Base-by-base conservation (phyloP, 2,329 filamentous ascomycete genomes). In the Cytospora piceicola region DNA sequence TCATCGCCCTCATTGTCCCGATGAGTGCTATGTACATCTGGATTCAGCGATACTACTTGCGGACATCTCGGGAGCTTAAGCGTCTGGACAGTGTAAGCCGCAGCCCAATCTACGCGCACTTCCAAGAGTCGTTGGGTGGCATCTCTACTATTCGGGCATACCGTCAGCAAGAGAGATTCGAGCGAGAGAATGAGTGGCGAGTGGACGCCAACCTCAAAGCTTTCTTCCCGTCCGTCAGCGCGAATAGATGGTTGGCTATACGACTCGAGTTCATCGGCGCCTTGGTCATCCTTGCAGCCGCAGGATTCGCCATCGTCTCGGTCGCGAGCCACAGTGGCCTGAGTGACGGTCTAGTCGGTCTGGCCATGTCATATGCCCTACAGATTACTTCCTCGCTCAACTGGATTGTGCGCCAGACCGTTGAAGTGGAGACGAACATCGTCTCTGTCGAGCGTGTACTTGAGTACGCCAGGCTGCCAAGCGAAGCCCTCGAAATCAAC, bases 351-450 rank as follows among this genome's bases (percentile, higher is more conserved):
- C 82, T 88, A 78, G 94, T 98, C 61, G 96, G 96, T 81, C 82
- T 99, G 73, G 88, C 92, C 69, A 97, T 99, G 93, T 97, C 94
- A 56, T 97, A 98, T 79, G 95, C 94, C 49, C 85, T 99, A 69
- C 93, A 97, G 80, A 98, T 99, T 74, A 99, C 95, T 1, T 92
- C 94, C 71, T 97, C 94, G 42, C 85, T 99, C 73, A 99, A 98
- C 82, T 99, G 95, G 95, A 97, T 99, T 74, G 95, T 99, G 60
- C 89, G 96, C 66, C 95, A 99, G 79, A 97, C 94, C 0, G 95
- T 99, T 39, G 96, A 99, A 78, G 95, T 99, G n/a, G 96, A 99
- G 83, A 98, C 94, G n/a, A 99, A 99, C 78, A 99, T 99, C 74
- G 94, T 99, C 55, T 97, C 94, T 12, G 95, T 99, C 46, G 95